Conservation (phyloP, 192 early-diverging fungal genomes). For the Dissophora globulifera region DNA sequence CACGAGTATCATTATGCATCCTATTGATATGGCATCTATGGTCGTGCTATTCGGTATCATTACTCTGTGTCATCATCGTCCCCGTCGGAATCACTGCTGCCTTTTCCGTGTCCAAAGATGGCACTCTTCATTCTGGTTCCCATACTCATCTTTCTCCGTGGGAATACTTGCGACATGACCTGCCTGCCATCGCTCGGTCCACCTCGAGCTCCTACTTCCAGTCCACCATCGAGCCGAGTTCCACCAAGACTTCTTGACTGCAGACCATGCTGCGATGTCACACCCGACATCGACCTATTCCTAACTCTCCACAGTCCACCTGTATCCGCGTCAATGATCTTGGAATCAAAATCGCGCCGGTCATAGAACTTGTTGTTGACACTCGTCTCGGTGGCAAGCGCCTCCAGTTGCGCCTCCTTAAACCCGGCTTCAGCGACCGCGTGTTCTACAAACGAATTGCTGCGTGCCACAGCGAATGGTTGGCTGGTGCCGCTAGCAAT, state of each 20-base stretch:
- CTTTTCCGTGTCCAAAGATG: constrained; percentile 21
- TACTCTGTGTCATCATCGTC: constrained; percentile 27
- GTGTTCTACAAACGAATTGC: constrained; percentile 34
- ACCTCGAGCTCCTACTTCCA: neutral
- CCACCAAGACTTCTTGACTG: constrained; percentile 10
- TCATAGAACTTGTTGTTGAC: constrained; percentile 34
- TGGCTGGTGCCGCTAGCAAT: no score
- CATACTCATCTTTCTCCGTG: constrained; percentile 17
- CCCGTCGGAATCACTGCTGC: constrained; percentile 20
- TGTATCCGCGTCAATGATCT: constrained; percentile 25
- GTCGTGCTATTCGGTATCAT: neutral
- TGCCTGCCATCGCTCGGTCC: neutral
- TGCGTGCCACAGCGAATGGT: constrained; percentile 9
- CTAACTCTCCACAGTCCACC: neutral
- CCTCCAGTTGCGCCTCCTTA: constrained; percentile 4
- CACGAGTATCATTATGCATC: no score
- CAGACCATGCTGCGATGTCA: constrained; percentile 14
- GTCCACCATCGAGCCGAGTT: neutral
- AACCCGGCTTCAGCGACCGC: constrained; percentile 40
- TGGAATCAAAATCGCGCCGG: constrained; percentile 47
- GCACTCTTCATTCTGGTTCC: constrained; percentile 23
- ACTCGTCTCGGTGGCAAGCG: constrained; percentile 5
- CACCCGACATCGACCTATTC: neutral
- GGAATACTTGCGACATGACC: neutral
- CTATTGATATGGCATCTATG: no score